Evolutionary conservation across 495 filamentous ascomycete species (phyloP).

Genomic region (Penicillium salamii): DNA sequence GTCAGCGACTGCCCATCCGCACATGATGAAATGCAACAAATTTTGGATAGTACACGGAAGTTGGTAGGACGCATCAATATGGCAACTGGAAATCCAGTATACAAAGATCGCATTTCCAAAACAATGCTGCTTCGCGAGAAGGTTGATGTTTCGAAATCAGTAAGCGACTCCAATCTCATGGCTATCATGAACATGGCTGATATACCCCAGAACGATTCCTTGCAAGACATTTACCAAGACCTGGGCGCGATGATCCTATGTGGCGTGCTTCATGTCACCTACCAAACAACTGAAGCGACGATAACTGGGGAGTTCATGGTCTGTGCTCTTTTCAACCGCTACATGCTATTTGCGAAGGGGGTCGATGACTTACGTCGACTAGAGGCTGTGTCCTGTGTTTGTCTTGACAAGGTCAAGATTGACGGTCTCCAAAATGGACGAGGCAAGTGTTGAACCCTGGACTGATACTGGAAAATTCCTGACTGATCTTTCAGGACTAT

Average conservation of each 20-base stretch:
- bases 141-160: conserved; percentile 68
- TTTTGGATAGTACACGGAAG: conserved; percentile 68
- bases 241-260: conserved; percentile 83
- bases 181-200: conserved; percentile 2
- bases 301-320: conserved; percentile 75
- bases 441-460: conserved; percentile 51
- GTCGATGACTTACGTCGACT: conserved; percentile 59
- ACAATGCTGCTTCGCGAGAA: conserved; percentile 53
- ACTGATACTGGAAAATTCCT: background rate
- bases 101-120: conserved; percentile 43
- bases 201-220: conserved; percentile 26
- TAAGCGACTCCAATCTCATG: conserved; percentile 28
- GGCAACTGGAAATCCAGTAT: conserved; percentile 52
- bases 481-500: conserved; percentile 57
- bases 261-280: conserved; percentile 82
- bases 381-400: conserved; percentile 71
- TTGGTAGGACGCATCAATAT: conserved; percentile 73
- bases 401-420: conserved; percentile 65
- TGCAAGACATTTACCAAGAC: conserved; percentile 59
- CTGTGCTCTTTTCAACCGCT: conserved; percentile 79
- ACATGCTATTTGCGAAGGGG: conserved; percentile 72
- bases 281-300: conserved; percentile 63
- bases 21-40: conserved; percentile 72
- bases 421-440: conserved; percentile 77
- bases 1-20: conserved; percentile 79